Evolutionary conservation across 306 rosid species (phyloP).

Genomic region (Nissolia schottii): DNA sequence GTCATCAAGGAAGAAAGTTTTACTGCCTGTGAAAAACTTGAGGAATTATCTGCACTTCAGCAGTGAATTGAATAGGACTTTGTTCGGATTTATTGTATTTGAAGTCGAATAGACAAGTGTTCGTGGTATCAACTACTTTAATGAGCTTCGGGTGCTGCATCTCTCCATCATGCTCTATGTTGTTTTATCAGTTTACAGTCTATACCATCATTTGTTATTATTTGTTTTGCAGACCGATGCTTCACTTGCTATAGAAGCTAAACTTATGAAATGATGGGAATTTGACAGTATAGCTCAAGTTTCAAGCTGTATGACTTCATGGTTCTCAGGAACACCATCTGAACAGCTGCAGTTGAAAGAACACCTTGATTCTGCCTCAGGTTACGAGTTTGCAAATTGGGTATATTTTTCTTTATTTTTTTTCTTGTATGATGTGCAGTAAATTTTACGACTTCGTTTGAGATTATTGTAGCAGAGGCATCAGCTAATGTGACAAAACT

Average conservation of each 20-base stretch:
- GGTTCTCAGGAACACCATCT: slow-evolving; percentile 76
- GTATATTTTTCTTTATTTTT: too few species aligned
- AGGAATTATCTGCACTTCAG: slow-evolving; percentile 56
- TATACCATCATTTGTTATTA: slow-evolving; percentile 6
- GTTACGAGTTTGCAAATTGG: too few species aligned
- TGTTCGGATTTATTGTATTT: slow-evolving; percentile 83
- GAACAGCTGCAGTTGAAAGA: slow-evolving; percentile 61
- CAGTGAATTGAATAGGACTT: slow-evolving; percentile 73
- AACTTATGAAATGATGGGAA: slow-evolving; percentile 91
- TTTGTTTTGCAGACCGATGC: slow-evolving; percentile 76
- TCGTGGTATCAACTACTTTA: slow-evolving; percentile 87
- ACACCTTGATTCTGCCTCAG: slow-evolving; percentile 63
- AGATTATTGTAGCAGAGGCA: too few species aligned
- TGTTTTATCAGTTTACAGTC: slow-evolving; percentile 17
- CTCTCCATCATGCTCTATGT: slow-evolving; percentile 12
- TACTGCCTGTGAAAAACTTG: slow-evolving; percentile 77
- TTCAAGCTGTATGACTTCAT: slow-evolving; percentile 59
- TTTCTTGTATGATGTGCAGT: too few species aligned
- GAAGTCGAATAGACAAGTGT: slow-evolving; percentile 79
- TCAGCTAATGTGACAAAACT: too few species aligned
- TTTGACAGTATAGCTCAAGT: slow-evolving; percentile 90
- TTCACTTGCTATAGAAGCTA: slow-evolving; percentile 75
- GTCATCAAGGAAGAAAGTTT: slow-evolving; percentile 62
- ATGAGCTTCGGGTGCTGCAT: slow-evolving; percentile 81
- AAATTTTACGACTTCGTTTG: too few species aligned